Percentiles rank a stretch among this genome's conserved stretches.
Evolutionary conservation across 257 asterid genomes (phyloP).

Genomic region (Plantago ovata): DNA sequence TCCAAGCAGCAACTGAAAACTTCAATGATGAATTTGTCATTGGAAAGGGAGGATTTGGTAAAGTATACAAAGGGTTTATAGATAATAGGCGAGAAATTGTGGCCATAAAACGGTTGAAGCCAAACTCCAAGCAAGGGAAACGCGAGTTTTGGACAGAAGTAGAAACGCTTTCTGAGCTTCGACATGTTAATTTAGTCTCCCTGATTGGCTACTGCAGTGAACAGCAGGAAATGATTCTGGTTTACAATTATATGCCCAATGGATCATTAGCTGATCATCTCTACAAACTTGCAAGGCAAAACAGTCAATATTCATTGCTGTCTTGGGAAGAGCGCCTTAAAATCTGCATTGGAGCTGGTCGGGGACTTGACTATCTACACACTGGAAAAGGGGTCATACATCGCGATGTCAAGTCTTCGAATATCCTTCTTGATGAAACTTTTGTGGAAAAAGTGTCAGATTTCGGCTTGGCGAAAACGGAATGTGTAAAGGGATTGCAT

Average conservation of each 20-base stretch:
- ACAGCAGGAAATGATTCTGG: constrained; percentile 47
- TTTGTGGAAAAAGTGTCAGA: constrained; percentile 65
- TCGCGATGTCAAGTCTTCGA: constrained; percentile 60
- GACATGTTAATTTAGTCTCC: constrained; percentile 60
- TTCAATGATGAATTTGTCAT: constrained; percentile 38
- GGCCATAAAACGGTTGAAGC: constrained; percentile 52
- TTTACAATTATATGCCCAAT: constrained; percentile 49
- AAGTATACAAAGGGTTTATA: constrained; percentile 35
- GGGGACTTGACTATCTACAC: constrained; percentile 61
- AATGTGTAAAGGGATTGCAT: constrained; percentile 30
- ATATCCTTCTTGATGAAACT: constrained; percentile 48
- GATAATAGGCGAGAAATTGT: constrained; percentile 37
- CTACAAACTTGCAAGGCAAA: constrained; percentile 33
- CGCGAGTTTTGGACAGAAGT: constrained; percentile 60
- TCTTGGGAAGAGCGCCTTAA: constrained; percentile 55
- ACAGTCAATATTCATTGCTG: constrained; percentile 22
- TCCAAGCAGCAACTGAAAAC: constrained; percentile 33
- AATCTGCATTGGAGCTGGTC: constrained; percentile 63
- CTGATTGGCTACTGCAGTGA: constrained; percentile 64
- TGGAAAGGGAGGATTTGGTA: constrained; percentile 67
- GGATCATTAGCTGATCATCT: constrained; percentile 69
- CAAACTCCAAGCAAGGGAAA: constrained; percentile 55
- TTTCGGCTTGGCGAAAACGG: constrained; percentile 59
- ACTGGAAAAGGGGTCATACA: constrained; percentile 42
- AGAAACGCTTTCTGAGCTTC: constrained; percentile 47